Evolutionary conservation across 306 rosid species (phyloP), one percentile per base, ranked within the genome.

Genomic region (Herpetospermum pedunculosum): DNA sequence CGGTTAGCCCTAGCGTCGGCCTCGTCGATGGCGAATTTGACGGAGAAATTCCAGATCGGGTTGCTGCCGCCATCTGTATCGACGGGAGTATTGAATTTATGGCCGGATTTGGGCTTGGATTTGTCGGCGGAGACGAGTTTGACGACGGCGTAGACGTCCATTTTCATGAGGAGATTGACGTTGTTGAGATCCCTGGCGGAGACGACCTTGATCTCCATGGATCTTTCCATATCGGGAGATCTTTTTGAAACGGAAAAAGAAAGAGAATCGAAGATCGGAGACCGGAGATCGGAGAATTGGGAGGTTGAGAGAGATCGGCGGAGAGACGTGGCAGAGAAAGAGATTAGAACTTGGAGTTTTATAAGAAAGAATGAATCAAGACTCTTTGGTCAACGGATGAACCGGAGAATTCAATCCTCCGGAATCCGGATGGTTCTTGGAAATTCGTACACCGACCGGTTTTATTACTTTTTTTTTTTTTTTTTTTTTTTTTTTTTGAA

Each of bases 161-260:
- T 91, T 80, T 94, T 89, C 47, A 88, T 80, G n/a, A 94, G 29
- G 28, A 84, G 72, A 44, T 83, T 91, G 2, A 87, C 96, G 38
- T 91, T 77, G 19, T 94, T 84, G 74, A 94, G 84, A 52, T 83
- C 94, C 12, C 79, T 81, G 2, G 98, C 97, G 0, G 98, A 91
- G 70, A 81, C 44, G 21, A 92, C 63, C 75, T 81, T 85, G 75
- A 92, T 82, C 26, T 92, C 96, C 28, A 92, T 18, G 55, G 79
- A 81, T 53, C 73, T 76, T 57, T 87, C 92, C 98, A 92, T 92
- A 26, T 23, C 0, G 43, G 54, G 14, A 32, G 19, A 26, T 14
- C 0, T 13, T 52, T 21, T 19, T 21, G 23, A 14, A 52, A 28
- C 2, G 46, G 26, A 63, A 37, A 37, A 35, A 9, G 69, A 13